Base-by-base conservation (phyloP, 2,329 filamentous ascomycete genomes). In the Xylariaceae sp. region DNA sequence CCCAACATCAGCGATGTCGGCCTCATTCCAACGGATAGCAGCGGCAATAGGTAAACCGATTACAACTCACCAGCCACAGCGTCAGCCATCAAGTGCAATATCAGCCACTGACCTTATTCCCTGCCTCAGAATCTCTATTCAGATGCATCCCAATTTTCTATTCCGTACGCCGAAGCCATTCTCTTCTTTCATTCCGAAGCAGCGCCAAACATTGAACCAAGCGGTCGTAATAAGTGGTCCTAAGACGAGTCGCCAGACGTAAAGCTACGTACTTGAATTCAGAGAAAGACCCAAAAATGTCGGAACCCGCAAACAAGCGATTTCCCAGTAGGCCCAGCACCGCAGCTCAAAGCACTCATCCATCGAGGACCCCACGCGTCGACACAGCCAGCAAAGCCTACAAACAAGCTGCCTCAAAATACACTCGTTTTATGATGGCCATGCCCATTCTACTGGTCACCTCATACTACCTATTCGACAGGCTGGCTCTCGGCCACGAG, bases 361-460 rank as follows among this genome's bases (percentile, higher is more conserved):
- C 47, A 8, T 13, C 49, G 6, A 54, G 51, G 47, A 37, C 8
- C 8, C 55, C 56, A 15, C 56, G 58, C 55, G 59, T 72, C 51
- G 71, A 74, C 53, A 65, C 66, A 0, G 70, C 70, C 18, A 76
- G 74, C 58, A 69, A 73, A 44, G 75, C 76, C 49, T 73, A 73
- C 57, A 71, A 68, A 50, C 65, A 67, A 44, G 75, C 77, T 35
- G 74, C 76, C 57, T 69, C 78, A 59, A 78, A 75, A 65, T 83
- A 79, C 74, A 71, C 75, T 2, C 71, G 73, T 18, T 62, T 76
- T 6, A 79, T 85, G 64, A 76, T 84, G 57, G 80, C 79, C 23
- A 65, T 83, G 70, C 82, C 82, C 1, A 77, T 85, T 37, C 65
- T 83, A 3, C 61, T 84, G 11, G 81, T 85, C 53, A 81, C 80